Conservation (phyloP, 1,284 basidiomycete genomes). For the Irpex lacteus region DNA sequence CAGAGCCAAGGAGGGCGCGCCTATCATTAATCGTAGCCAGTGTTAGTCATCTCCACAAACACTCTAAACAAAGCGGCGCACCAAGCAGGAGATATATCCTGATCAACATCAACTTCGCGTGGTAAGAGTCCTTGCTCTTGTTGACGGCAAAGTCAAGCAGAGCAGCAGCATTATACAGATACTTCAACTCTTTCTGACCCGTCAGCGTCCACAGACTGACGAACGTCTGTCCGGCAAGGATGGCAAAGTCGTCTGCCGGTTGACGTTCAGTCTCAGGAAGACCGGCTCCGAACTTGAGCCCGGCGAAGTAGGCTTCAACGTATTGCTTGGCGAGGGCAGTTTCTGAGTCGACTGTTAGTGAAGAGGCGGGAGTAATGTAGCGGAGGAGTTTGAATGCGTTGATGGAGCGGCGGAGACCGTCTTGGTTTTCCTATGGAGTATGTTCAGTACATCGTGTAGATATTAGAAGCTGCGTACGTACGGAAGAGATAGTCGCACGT, state of each 20-base stretch:
- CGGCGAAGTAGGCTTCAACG: conserved; percentile 58
- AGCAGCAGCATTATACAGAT: conserved; percentile 60
- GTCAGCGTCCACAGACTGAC: conserved; percentile 63
- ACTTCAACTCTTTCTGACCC: conserved; percentile 33
- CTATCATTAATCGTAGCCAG: conserved; percentile 34
- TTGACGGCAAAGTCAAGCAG: conserved; percentile 70
- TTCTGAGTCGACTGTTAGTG: conserved; percentile 58
- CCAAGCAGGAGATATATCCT: conserved; percentile 79
- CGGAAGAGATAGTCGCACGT: conserved; percentile 39
- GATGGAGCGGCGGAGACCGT: conserved; percentile 56
- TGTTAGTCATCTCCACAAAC: neutral
- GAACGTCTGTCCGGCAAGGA: conserved; percentile 69
- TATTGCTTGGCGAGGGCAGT: conserved; percentile 48
- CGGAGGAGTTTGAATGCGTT: conserved; percentile 74
- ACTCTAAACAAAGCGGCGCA: conserved; percentile 27
- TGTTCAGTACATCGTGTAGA: too few species aligned
- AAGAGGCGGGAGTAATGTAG: conserved; percentile 44
- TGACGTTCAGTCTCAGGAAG: conserved; percentile 80
- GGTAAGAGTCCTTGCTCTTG: conserved; percentile 77
- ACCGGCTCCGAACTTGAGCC: conserved; percentile 60
- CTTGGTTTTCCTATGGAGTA: conserved; percentile 38
- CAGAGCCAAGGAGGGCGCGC: conserved; percentile 64
- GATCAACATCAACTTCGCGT: conserved; percentile 71
- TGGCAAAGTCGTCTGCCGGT: conserved; percentile 80
- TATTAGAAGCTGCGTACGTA: too few species aligned